phyloP scores from a whole-genome alignment of 345 rosid species.

The Ricinus communis region DNA sequence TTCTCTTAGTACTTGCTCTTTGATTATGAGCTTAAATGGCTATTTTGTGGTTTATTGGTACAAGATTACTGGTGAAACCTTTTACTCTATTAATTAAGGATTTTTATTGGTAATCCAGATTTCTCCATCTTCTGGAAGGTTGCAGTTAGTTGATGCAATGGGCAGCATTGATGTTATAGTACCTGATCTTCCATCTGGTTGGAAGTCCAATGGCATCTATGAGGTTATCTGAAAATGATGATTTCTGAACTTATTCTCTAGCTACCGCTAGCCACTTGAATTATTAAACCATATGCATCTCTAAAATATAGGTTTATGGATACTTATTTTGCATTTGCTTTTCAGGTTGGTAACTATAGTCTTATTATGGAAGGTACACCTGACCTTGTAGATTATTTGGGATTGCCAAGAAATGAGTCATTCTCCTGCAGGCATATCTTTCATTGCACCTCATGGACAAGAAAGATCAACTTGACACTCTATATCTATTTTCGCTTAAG shows the following conservation, averaged over 20 bases:
- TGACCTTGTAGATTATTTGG: constrained; percentile 31
- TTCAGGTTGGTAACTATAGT: constrained; percentile 64
- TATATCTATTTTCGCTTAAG: constrained; percentile 41
- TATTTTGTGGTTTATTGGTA: constrained; percentile 4
- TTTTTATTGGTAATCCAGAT: constrained; percentile 39
- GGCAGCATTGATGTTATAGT: constrained; percentile 65
- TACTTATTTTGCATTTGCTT: constrained; percentile 19
- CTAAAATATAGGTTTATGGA: neutral
- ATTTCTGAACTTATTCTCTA: constrained; percentile 11
- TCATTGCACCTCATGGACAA: constrained; percentile 29
- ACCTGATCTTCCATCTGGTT: constrained; percentile 62
- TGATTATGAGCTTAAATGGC: neutral
- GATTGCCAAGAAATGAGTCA: constrained; percentile 31
- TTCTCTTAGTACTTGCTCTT: neutral
- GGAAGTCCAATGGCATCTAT: constrained; percentile 45
- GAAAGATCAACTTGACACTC: constrained; percentile 36
- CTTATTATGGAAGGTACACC: constrained; percentile 57
- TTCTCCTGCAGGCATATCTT: constrained; percentile 54
- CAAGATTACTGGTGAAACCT: constrained; percentile 15
- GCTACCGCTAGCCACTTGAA: constrained; percentile 21
- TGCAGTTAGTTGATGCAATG: constrained; percentile 72
- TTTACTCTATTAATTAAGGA: constrained; percentile 15
- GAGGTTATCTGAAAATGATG: constrained; percentile 51
- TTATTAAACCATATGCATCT: constrained; percentile 1
- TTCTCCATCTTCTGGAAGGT: constrained; percentile 63